Conservation (phyloP, 306 rosid genomes). For the Spatholobus suberectus region DNA sequence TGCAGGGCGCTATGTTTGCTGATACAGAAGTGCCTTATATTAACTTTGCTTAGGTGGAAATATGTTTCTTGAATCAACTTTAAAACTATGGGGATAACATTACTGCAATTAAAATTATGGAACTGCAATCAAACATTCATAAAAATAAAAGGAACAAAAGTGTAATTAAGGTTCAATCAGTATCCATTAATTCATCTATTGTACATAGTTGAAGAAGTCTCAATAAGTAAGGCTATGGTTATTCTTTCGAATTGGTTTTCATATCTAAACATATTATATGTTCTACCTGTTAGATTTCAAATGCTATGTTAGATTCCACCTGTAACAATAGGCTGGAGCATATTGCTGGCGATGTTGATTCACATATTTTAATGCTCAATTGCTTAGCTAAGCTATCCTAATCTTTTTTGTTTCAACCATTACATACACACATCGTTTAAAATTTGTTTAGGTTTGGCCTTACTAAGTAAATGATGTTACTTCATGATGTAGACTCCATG, state of each 20-base stretch:
- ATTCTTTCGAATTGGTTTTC: background rate
- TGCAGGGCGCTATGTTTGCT: background rate
- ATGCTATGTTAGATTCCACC: too few relatives aligned
- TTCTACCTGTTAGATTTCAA: background rate
- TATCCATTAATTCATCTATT: background rate
- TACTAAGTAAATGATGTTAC: slow-evolving; percentile 27
- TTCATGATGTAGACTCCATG: slow-evolving; percentile 75
- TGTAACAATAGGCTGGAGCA: too few relatives aligned
- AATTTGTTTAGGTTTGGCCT: slow-evolving; percentile 40
- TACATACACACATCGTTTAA: background rate
- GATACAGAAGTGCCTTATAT: background rate
- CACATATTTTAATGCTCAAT: slow-evolving; percentile 21
- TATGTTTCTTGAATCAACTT: background rate
- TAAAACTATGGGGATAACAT: background rate
- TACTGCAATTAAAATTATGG: background rate
- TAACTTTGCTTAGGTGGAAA: slow-evolving; percentile 12
- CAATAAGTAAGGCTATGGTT: background rate
- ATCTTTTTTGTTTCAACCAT: slow-evolving; percentile 1
- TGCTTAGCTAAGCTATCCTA: background rate
- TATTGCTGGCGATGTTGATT: background rate
- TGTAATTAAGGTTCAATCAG: background rate
- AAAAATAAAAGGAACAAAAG: background rate
- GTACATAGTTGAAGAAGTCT: background rate
- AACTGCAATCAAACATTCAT: background rate
- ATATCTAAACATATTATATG: background rate